A percentile compares a stretch with the other conserved stretches of the same genome.
Conservation (phyloP, 2,329 filamentous ascomycete genomes). For the Zarea fungicola region DNA sequence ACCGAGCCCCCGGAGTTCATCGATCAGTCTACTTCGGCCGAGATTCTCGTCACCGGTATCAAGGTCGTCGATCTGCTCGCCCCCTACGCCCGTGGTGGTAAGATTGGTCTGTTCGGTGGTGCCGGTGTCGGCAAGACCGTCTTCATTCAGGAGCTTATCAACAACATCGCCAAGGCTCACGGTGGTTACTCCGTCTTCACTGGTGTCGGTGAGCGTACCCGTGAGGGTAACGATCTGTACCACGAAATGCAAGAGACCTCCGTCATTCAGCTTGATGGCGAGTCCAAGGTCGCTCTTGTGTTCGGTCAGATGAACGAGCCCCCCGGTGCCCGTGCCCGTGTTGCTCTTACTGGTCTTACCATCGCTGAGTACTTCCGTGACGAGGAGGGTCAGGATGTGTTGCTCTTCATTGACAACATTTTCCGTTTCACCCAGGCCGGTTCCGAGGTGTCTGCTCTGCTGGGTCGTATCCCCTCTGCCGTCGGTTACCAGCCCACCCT, state of each 20-base stretch:
- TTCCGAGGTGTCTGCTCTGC: conserved; percentile 98
- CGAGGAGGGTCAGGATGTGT: conserved; percentile 81
- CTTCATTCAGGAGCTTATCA: conserved; percentile 99
- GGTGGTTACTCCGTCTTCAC: conserved; percentile 99
- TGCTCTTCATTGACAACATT: conserved; percentile 99
- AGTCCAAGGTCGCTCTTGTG: conserved; percentile 98
- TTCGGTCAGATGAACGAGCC: conserved; percentile 99
- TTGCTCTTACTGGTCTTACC: conserved; percentile 86
- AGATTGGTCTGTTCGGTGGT: conserved; percentile 99
- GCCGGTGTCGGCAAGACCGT: conserved; percentile 99
- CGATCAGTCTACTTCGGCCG: conserved; percentile 93
- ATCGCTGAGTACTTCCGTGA: conserved; percentile 80
- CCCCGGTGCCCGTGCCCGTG: conserved; percentile 98
- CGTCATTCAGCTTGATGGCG: conserved; percentile 98
- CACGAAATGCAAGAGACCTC: conserved; percentile 99
- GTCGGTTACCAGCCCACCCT: conserved; percentile 99
- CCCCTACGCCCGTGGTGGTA: conserved; percentile 99
- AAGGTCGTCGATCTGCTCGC: conserved; percentile 99
- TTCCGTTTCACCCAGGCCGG: conserved; percentile 99
- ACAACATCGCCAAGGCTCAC: conserved; percentile 99
- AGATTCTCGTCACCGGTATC: conserved; percentile 98
- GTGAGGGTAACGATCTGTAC: conserved; percentile 99
- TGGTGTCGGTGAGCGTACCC: conserved; percentile 99
- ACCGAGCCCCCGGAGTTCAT: conserved; percentile 86
- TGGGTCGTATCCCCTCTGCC: conserved; percentile 99